These are phyloP conservation scores for Phalaenopsis aphrodite DNA, from an alignment of 106 monocot species.

Conservation along the genomic window DNA sequence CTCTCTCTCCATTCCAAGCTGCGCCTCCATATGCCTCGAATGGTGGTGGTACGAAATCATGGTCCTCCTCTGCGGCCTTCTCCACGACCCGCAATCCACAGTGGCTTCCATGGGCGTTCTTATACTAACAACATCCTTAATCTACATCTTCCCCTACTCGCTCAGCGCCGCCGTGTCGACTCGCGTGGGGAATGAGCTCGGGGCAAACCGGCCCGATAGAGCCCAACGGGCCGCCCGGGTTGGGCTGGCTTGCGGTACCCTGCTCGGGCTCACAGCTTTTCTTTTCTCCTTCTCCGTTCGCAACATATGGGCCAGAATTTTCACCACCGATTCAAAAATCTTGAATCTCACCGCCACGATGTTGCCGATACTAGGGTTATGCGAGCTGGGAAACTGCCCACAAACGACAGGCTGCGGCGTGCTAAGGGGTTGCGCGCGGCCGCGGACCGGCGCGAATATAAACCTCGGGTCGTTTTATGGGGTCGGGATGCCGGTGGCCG, in stretches of 20 bases:
- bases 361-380: constrained; percentile 42
- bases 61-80: constrained; percentile 35
- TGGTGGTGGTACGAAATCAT: constrained; percentile 99
- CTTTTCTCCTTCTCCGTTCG: constrained; percentile 33
- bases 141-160: constrained; percentile 61
- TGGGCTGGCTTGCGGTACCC: constrained; percentile 24
- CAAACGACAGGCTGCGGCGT: constrained; percentile 46
- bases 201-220: constrained; percentile 34
- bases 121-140: constrained; percentile 46
- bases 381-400: constrained; percentile 54
- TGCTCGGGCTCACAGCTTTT: constrained; percentile 27
- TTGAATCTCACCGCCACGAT: constrained; percentile 27
- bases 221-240: constrained; percentile 30
- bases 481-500: constrained; percentile 36
- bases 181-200: constrained; percentile 54
- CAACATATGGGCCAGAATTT: constrained; percentile 45
- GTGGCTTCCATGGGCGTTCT: constrained; percentile 39
- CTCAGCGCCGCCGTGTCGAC: constrained; percentile 47
- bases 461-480: constrained; percentile 37
- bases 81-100: constrained; percentile 18
- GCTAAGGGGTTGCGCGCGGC: constrained; percentile 35
- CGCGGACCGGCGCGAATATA: constrained; percentile 25
- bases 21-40: constrained; percentile 52
- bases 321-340: constrained; percentile 32
- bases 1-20: constrained; percentile 20